A percentile compares a stretch with the other conserved stretches of the same genome.
Conservation (phyloP, 345 rosid genomes). For the Barbarea vulgaris region DNA sequence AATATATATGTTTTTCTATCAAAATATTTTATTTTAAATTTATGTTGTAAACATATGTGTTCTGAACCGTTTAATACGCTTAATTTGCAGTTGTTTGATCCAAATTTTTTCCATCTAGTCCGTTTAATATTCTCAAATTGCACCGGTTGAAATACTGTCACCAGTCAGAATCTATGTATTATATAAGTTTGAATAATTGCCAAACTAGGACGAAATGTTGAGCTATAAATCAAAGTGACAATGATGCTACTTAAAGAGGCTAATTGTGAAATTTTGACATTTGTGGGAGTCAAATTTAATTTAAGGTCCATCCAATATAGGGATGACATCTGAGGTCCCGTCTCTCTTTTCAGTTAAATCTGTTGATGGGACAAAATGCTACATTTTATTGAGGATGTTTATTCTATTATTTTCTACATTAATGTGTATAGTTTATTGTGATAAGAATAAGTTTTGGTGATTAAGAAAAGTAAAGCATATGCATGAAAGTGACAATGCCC, state of each 20-base stretch:
- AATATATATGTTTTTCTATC: too few species aligned
- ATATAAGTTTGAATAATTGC: not conserved
- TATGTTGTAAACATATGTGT: too few species aligned
- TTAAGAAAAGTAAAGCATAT: slow-evolving; percentile 28
- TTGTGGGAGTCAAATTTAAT: slow-evolving; percentile 13
- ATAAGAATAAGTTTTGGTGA: slow-evolving; percentile 34
- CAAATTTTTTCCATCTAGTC: too few species aligned
- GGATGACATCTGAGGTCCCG: slow-evolving; percentile 3
- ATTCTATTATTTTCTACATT: not conserved
- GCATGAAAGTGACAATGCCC: slow-evolving; percentile 41
- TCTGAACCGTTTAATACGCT: too few species aligned
- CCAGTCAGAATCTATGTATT: too few species aligned
- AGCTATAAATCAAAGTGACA: not conserved
- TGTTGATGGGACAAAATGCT: slow-evolving; percentile 29
- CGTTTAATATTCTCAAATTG: too few species aligned
- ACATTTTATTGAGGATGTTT: slow-evolving; percentile 5
- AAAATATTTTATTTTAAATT: too few species aligned
- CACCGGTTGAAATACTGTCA: too few species aligned
- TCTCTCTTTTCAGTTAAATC: slow-evolving; percentile 17
- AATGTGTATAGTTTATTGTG: slow-evolving; percentile 8
- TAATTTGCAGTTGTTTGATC: too few species aligned
- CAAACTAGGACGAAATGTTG: not conserved
- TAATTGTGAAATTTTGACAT: not conserved
- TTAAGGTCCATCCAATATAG: slow-evolving; percentile 13
- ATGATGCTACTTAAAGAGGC: not conserved